These are phyloP conservation scores for Tetrahymena borealis DNA, from an alignment of 73 alveolate species.

Conservation along the genomic window DNA sequence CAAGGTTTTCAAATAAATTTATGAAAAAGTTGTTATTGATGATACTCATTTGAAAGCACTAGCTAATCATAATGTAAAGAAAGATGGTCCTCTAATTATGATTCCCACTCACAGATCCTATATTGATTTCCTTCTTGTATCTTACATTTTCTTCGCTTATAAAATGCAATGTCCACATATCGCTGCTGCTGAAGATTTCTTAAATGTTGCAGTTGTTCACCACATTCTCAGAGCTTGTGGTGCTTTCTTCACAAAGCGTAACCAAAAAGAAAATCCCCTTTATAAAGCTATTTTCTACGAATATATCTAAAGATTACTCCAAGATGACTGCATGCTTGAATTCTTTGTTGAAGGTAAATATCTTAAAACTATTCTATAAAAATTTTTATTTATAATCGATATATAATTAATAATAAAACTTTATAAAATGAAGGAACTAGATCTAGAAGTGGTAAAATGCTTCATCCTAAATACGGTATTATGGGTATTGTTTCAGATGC, in stretches of 20 bases:
- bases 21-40: conserved; percentile 70
- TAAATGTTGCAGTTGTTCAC: conserved; percentile 61
- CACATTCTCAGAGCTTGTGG: conserved; percentile 71
- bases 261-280: conserved; percentile 60
- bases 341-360: conserved; percentile 62
- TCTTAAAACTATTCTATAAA: too few species aligned
- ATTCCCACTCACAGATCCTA: conserved; percentile 90
- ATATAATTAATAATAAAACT: neutral
- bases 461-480: conserved; percentile 72
- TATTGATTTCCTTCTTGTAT: conserved; percentile 74
- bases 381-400: neutral
- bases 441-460: conserved; percentile 71
- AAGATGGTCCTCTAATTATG: conserved; percentile 61
- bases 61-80: conserved; percentile 32
- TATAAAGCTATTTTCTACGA: conserved; percentile 76
- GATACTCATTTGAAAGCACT: conserved; percentile 41
- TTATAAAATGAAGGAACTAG: conserved; percentile 56
- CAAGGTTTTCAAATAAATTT: conserved; percentile 59
- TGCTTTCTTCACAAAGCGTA: conserved; percentile 80
- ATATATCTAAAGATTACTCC: conserved; percentile 56
- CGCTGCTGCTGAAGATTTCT: conserved; percentile 89
- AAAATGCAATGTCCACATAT: conserved; percentile 77
- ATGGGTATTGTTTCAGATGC: conserved; percentile 57
- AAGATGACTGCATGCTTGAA: conserved; percentile 59
- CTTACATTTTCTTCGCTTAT: conserved; percentile 70